Base-by-base conservation (phyloP, 352 stramenopile genomes). In the Pythium periplocum region DNA sequence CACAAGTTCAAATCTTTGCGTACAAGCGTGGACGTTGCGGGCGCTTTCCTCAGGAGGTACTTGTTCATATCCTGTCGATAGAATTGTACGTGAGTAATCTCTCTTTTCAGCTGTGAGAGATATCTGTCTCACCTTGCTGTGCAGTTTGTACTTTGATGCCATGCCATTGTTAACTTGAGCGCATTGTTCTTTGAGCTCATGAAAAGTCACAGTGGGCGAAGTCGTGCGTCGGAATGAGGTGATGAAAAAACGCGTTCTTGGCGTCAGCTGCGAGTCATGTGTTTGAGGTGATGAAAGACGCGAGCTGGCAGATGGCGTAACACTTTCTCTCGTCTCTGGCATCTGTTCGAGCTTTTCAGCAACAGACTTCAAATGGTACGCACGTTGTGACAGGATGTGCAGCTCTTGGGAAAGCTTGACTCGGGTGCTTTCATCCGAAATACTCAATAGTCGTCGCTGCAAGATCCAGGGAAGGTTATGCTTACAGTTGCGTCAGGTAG, bases 1-100 rank as follows among this genome's bases (percentile, higher is more conserved):
- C 52, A 69, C 46, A 64, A 36, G 17, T 51, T 39, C 9, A 69
- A 61, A 3, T 64, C 51, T 7, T 38, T 44, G 11, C 61, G 55
- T 36, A 51, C 51, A 7, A 69, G n/a, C 30, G 45, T 51, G 9
- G 55, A 56, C 30, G 41, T 30, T 33, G 55, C 51, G 4, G 61
- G 61, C 8, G 55, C 55, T 36, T 64, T 40, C 45, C 54, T 63
- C 8, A 61, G 33, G 46, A 69, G 32, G 51, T 64, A 69, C 43
- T 69, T 64, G 53, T 63, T 43, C 5, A 69, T 61, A 44, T 69
- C 61, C 61, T 69, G 46, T 5, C 4, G 38, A 41, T 43, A 4
- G 34, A 9, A 26, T 26, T 26, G 17, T 26, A 26, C 17, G 17
- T 26, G 17, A 26, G 17, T 26, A 26, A 26, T 26, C 17, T 26